phyloP scores from a whole-genome alignment of 2,329 filamentous ascomycete species.

The Phyllosticta citriasiana region DNA sequence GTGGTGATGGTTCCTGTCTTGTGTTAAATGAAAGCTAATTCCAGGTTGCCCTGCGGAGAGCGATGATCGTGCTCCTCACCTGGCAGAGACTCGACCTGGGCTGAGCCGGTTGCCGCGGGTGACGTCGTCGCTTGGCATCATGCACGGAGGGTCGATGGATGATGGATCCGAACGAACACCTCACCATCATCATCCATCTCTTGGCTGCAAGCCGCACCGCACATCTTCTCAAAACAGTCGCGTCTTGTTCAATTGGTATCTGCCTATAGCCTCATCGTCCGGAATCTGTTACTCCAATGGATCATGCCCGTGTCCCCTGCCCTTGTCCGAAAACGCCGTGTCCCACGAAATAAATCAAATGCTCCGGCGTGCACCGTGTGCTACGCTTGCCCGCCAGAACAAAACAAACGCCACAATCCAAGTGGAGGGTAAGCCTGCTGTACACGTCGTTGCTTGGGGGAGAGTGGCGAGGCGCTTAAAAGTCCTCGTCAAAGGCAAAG shows the following conservation, averaged over 20 bases:
- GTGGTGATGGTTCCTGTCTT: slow-evolving; percentile 3
- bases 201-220: neutral
- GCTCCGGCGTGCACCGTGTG: neutral
- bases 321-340: slow-evolving; percentile 2
- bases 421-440: slow-evolving; percentile 9
- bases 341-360: neutral
- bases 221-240: neutral
- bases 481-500: slow-evolving; percentile 94
- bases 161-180: neutral
- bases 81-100: neutral
- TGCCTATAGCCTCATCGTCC: slow-evolving; percentile 8
- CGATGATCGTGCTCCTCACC: neutral
- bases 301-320: neutral
- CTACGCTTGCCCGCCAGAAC: slow-evolving; percentile 2
- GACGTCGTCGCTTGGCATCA: slow-evolving; percentile 4
- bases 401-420: slow-evolving; percentile 19
- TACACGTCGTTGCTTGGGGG: slow-evolving; percentile 9
- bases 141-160: neutral
- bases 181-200: neutral
- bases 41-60: slow-evolving; percentile 6
- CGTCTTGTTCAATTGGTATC: slow-evolving; percentile 8
- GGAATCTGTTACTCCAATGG: slow-evolving; percentile 9
- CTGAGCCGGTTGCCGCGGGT: neutral
- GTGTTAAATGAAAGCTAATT: slow-evolving; percentile 9
- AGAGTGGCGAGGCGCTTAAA: slow-evolving; percentile 47